These are phyloP conservation scores for Cylindrotheca fusiformis DNA, from an alignment of 108 stramenopile species.

Conservation along the genomic window DNA sequence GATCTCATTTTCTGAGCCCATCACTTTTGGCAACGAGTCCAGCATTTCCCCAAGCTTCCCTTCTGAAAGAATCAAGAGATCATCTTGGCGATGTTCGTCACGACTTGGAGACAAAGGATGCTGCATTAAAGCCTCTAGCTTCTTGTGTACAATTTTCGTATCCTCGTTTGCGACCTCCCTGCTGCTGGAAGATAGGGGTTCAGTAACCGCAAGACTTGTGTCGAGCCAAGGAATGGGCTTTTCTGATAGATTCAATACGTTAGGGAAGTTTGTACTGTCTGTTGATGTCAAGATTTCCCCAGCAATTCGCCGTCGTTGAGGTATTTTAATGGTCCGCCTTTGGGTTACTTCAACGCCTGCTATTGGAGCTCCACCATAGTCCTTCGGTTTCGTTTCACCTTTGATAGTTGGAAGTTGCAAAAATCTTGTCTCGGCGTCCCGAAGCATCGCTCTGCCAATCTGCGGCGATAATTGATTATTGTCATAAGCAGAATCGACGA, in stretches of 20 bases:
- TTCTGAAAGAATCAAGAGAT: no score
- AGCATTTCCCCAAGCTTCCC: background rate
- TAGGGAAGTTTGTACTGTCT: background rate
- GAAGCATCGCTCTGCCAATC: no score
- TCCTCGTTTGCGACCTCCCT: background rate
- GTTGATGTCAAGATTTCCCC: background rate
- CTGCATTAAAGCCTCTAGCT: background rate
- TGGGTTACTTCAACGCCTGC: no score
- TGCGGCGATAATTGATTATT: no score
- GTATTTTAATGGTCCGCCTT: slow-evolving; percentile 7
- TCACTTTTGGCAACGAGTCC: no score
- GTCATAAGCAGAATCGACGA: slow-evolving; percentile 6
- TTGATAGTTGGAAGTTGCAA: slow-evolving; percentile 7
- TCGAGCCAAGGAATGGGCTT: no score
- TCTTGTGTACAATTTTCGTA: background rate
- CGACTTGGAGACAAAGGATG: background rate
- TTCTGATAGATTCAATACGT: no score
- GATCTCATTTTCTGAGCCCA: no score
- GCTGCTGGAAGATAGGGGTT: no score
- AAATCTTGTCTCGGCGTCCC: slow-evolving; percentile 1
- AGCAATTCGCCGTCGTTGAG: background rate
- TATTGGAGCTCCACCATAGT: no score
- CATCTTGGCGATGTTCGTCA: no score
- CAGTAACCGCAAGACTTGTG: no score
- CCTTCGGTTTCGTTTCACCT: background rate